Percentiles rank a stretch among this genome's conserved stretches.
These are phyloP conservation scores for Stagonosporopsis vannaccii DNA, from an alignment of 2,329 filamentous ascomycete species.

Conservation along the genomic window DNA sequence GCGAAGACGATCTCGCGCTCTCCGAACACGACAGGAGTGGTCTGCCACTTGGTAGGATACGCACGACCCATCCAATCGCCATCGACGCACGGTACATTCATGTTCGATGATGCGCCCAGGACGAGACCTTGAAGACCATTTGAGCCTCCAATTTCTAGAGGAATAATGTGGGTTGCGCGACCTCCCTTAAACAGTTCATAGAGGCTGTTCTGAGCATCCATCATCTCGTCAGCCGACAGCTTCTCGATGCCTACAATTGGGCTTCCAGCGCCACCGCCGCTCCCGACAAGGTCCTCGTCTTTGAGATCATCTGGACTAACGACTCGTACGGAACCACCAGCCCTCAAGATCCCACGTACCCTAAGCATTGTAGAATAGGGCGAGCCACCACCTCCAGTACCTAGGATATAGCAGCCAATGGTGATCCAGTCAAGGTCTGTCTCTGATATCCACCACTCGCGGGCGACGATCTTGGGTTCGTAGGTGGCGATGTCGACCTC, in stretches of 20 bases:
- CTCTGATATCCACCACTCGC: constrained; percentile 56
- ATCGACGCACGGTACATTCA: constrained; percentile 55
- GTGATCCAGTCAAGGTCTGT: constrained; percentile 56
- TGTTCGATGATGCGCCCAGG: constrained; percentile 47
- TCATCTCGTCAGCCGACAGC: constrained; percentile 52
- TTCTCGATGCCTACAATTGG: constrained; percentile 55
- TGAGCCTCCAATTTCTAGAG: constrained; percentile 57
- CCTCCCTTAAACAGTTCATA: constrained; percentile 44
- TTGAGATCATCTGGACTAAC: constrained; percentile 54
- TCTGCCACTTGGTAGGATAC: constrained; percentile 56
- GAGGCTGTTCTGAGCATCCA: constrained; percentile 48
- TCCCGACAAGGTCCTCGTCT: constrained; percentile 55
- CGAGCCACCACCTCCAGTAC: constrained; percentile 58
- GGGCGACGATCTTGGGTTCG: constrained; percentile 48
- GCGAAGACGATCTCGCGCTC: constrained; percentile 51
- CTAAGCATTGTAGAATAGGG: constrained; percentile 55
- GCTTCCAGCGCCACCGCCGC: constrained; percentile 55
- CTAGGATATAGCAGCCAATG: constrained; percentile 58
- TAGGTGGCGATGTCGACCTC: constrained; percentile 48
- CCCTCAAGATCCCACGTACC: constrained; percentile 50
- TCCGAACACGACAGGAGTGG: constrained; percentile 53
- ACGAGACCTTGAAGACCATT: constrained; percentile 54
- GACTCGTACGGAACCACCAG: constrained; percentile 52
- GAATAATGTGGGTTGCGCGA: constrained; percentile 47
- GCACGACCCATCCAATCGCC: constrained; percentile 59